Conservation (phyloP, 2,329 filamentous ascomycete species). For the Sordariomycetes sp. region DNA sequence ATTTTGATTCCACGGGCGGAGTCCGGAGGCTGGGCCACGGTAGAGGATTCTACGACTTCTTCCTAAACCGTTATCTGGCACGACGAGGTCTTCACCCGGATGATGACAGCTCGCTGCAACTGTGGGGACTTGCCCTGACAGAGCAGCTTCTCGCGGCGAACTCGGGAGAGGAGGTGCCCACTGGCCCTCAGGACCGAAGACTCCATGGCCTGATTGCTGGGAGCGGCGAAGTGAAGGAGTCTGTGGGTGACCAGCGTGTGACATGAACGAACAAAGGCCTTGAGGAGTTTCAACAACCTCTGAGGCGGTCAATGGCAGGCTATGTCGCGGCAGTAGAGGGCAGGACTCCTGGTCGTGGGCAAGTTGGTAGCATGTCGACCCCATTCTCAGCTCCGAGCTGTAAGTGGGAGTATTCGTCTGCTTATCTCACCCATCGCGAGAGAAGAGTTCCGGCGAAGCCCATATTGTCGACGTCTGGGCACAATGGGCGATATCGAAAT, state of each 20-base stretch:
- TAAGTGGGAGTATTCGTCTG: no score
- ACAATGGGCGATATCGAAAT: no score
- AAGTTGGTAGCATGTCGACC: no score
- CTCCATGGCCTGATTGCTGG: constrained; percentile 72
- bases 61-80: constrained; percentile 64
- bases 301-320: no score
- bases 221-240: constrained; percentile 46
- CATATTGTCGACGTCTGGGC: no score
- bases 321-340: no score
- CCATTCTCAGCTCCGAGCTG: no score
- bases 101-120: constrained; percentile 30
- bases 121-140: constrained; percentile 71
- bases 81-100: constrained; percentile 25
- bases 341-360: no score
- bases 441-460: no score
- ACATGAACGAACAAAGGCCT: neutral
- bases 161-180: constrained; percentile 58
- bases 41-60: constrained; percentile 95
- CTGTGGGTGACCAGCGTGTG: neutral
- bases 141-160: constrained; percentile 67
- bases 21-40: constrained; percentile 82
- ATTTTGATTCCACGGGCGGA: constrained; percentile 43
- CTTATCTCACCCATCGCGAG: no score
- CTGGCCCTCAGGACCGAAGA: constrained; percentile 66
- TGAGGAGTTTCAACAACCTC: constrained; percentile 1